Evolutionary conservation across 2,329 filamentous ascomycete species (phyloP), one percentile per base, ranked within the genome.

Genomic region (Nannizziopsis barbatae): DNA sequence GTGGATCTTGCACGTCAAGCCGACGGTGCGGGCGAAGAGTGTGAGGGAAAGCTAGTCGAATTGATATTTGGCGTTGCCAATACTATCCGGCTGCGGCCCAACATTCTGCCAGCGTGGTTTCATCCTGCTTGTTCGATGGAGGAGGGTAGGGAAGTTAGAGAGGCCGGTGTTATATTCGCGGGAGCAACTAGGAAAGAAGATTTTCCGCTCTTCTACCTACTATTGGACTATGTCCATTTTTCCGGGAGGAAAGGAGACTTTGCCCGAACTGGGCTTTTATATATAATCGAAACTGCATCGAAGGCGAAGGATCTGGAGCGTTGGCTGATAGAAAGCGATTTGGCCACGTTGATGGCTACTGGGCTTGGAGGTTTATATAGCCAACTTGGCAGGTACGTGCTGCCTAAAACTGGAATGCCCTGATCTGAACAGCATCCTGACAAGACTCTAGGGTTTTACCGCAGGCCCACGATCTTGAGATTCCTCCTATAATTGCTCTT

Each of bases 281-380:
- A 98, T 67, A 86, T 98, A 51, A 95, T 96, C 57, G 90, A 96
- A 67, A 86, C 87, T 0, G 87, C 90, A 0, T 90, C 87, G 0
- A 83, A 80, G 56, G 94, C 88, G 0, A 77, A 81, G 15, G 77
- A 81, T 1, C 67, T 98, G 51, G 92, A 98, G 68, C 85, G 87
- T 60, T 98, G 92, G 92, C 86, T 98, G 55, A 87, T 96, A 41
- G 89, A 95, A 62, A 95, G 90, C 64, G 92, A 98, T 63, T 73
- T 98, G 45, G 92, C 92, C 10, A 96, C 92, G 0, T 73, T 96
- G 55, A 96, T 98, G 92, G 92, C 92, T 2, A 96, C 88, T 0
- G 92, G 92, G 0, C 70, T 98, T 0, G 92, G 92, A 12, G 92
- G 80, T 8, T 77, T 74, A 60, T 84, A 84, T 63, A 84, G 80